These are phyloP conservation scores for Sanguinoderma infundibulare DNA, from an alignment of 1,284 basidiomycete species.

Conservation along the genomic window DNA sequence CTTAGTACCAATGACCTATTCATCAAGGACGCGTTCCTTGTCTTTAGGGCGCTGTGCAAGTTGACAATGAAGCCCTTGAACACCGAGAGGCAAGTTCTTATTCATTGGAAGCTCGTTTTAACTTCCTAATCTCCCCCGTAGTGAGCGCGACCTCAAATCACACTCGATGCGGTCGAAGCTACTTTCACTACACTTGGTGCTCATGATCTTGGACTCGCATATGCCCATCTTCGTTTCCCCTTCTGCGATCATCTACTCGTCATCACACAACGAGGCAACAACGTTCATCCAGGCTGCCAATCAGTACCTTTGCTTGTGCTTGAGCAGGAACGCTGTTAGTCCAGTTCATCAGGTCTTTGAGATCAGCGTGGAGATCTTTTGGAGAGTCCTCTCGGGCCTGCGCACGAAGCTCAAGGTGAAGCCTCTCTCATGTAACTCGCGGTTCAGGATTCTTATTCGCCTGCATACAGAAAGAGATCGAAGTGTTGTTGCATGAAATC, in stretches of 20 bases:
- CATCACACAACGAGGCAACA: constrained; percentile 83
- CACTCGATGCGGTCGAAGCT: constrained; percentile 96
- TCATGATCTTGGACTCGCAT: constrained; percentile 92
- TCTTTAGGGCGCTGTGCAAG: constrained; percentile 95
- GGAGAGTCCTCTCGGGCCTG: constrained; percentile 93
- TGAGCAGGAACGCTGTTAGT: constrained; percentile 96
- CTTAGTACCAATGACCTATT: constrained; percentile 81
- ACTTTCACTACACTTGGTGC: constrained; percentile 89
- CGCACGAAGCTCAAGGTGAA: constrained; percentile 92
- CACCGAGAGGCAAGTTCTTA: constrained; percentile 79
- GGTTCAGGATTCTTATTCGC: not conserved
- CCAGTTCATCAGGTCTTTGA: constrained; percentile 98
- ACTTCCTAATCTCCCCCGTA: constrained; percentile 35
- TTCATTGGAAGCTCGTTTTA: not conserved
- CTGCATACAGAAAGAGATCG: constrained; percentile 90
- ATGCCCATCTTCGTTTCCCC: constrained; percentile 89
- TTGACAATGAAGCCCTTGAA: constrained; percentile 97
- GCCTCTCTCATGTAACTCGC: constrained; percentile 4
- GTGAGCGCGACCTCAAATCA: constrained; percentile 91
- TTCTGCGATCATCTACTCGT: constrained; percentile 86
- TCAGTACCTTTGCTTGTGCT: constrained; percentile 91
- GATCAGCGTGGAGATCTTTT: constrained; percentile 98
- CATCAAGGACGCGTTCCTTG: constrained; percentile 95
- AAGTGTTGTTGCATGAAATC: constrained; percentile 97
- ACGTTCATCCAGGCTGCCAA: constrained; percentile 92